These are phyloP conservation scores for Rhizoclosmatium globosum DNA, from an alignment of 192 early-diverging fungal genomes.

Conservation along the genomic window DNA sequence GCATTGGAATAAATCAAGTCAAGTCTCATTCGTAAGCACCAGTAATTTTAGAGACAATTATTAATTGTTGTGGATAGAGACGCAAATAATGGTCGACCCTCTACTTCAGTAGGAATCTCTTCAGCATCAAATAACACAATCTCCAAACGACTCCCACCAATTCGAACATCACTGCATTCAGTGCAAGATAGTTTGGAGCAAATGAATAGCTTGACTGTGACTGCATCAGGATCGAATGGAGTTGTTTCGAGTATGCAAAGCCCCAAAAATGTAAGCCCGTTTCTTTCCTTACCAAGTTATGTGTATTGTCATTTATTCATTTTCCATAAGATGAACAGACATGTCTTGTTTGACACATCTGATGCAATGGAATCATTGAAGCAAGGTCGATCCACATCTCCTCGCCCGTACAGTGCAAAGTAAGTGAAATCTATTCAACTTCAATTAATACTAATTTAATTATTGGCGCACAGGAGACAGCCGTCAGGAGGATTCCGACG, in stretches of 20 bases:
- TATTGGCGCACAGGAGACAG: not conserved
- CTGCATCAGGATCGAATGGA: not conserved
- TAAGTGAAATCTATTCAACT: not conserved
- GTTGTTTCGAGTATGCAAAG: not conserved
- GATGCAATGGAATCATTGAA: constrained; percentile 1
- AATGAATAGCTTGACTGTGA: not conserved
- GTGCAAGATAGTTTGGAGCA: not conserved
- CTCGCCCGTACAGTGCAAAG: constrained; percentile 26
- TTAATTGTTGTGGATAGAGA: not conserved
- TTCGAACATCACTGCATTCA: constrained; percentile 6
- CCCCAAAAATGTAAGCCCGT: constrained; percentile 11
- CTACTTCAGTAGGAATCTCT: constrained; percentile 2
- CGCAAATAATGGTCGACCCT: constrained; percentile 8
- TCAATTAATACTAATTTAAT: no score
- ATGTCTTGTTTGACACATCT: constrained; percentile 23
- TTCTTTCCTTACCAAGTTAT: not conserved
- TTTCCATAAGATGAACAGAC: constrained; percentile 9
- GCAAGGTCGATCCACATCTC: not conserved
- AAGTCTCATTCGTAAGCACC: not conserved
- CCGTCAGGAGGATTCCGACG: constrained; percentile 15
- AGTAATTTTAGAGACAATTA: not conserved
- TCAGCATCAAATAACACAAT: not conserved
- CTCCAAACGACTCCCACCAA: constrained; percentile 18
- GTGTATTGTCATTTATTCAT: not conserved
- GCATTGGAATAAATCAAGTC: constrained; percentile 8